phyloP scores from a whole-genome alignment of 257 asterid genomes.

The Mentha longifolia region DNA sequence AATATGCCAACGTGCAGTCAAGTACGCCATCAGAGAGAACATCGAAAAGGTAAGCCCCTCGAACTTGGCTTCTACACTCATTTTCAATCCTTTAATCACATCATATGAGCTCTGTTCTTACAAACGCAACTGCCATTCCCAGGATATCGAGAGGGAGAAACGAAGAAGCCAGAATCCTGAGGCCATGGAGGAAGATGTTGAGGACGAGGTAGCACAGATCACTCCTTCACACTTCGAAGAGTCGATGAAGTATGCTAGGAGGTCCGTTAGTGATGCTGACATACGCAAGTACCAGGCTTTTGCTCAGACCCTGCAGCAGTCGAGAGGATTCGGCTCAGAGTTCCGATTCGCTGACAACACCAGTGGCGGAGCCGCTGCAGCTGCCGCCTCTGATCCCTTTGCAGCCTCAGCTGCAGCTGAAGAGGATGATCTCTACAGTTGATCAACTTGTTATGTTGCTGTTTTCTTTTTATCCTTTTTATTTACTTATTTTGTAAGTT shows the following conservation, averaged over 20 bases:
- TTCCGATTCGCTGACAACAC: slow-evolving; percentile 49
- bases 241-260: slow-evolving; percentile 64
- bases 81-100: neutral
- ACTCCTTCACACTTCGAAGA: slow-evolving; percentile 64
- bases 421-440: slow-evolving; percentile 48
- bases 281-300: slow-evolving; percentile 64
- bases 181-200: slow-evolving; percentile 71
- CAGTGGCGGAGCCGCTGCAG: slow-evolving; percentile 28
- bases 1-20: slow-evolving; percentile 69
- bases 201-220: slow-evolving; percentile 61
- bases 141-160: slow-evolving; percentile 62
- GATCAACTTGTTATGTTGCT: neutral
- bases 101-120: neutral
- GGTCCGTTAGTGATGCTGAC: slow-evolving; percentile 61
- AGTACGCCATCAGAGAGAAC: slow-evolving; percentile 68
- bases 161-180: slow-evolving; percentile 54
- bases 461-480: neutral
- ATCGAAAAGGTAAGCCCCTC: slow-evolving; percentile 50
- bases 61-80: neutral
- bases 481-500: neutral
- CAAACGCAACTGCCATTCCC: neutral
- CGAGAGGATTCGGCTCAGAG: slow-evolving; percentile 64
- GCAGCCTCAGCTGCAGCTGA: slow-evolving; percentile 50
- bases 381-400: slow-evolving; percentile 46
- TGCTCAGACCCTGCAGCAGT: slow-evolving; percentile 68